Base-by-base conservation (phyloP, 2,329 filamentous ascomycete species). In the Lachnellula cervina region DNA sequence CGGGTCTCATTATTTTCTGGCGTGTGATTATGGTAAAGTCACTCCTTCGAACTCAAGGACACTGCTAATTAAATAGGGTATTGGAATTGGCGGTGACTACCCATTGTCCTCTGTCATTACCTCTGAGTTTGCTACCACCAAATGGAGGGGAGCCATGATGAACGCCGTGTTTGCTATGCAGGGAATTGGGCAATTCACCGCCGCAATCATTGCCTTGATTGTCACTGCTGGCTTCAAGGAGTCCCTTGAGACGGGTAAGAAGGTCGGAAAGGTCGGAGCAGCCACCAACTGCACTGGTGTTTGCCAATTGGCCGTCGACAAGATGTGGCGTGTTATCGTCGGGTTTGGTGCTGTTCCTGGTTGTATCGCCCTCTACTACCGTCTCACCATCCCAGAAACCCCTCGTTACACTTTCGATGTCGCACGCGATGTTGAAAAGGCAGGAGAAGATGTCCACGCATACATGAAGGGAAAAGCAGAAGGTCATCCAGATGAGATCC, bases 361-460 rank as follows among this genome's bases (percentile, higher is more conserved):
- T 35, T 89, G 84, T 69, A 83, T 92, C 59, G 90, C 90, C 17
- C 81, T 95, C 14, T 94, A 94, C 77, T 94, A 85, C 66, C 85
- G 87, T 65, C 76, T 94, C 3, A 94, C 89, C 51, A 93, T 95
- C 62, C 90, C 90, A 25, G 90, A 95, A 74, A 93, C 89, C 28
- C 90, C 90, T 51, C 87, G 90, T 21, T 95, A 94, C 74, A 94
- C 90, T 23, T 94, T 95, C 64, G 89, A 95, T 68, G 82, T 95
- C 19, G 80, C 83, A 47, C 84, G 83, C 34, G 89, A 95, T 68
- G 78, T 90, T 42, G 81, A 89, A 65, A 86, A 90, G 74, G 90
- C 83, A 40, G 79, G 83, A 51, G 82, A 82, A 42, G 89, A 94
- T 62, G 81, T 88, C 62, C 81, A 86, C 68, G 84, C 86, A 16